Conservation (phyloP, 73 alveolate species). For the Symbiodinium pilosum region DNA sequence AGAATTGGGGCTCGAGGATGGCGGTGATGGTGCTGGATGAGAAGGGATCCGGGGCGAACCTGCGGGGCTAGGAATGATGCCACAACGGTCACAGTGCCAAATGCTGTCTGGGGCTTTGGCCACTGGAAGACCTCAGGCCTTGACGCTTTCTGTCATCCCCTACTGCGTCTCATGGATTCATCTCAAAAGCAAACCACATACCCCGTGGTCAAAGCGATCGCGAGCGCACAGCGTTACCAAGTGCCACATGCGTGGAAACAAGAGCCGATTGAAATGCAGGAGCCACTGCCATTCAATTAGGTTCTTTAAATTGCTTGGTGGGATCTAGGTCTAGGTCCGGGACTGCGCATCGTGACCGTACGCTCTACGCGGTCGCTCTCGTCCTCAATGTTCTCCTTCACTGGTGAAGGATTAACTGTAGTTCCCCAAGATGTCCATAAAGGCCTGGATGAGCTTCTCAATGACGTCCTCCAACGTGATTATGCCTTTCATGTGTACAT, state of each 20-base stretch:
- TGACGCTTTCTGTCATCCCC: too few species aligned
- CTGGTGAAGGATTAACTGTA: not conserved
- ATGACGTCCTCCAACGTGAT: conserved; percentile 85
- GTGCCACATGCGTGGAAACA: too few species aligned
- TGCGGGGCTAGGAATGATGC: not conserved
- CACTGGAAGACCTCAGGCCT: too few species aligned
- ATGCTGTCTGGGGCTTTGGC: too few species aligned
- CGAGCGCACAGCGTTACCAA: too few species aligned
- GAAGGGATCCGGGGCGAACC: conserved; percentile 1
- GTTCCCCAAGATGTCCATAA: not conserved
- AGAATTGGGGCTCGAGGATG: not conserved
- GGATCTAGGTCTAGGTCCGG: not conserved
- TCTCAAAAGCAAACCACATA: too few species aligned
- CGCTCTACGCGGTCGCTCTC: conserved; percentile 68
- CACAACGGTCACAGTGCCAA: too few species aligned
- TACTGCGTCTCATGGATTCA: too few species aligned
- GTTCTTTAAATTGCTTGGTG: too few species aligned
- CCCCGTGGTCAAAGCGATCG: too few species aligned
- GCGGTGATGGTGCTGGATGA: not conserved
- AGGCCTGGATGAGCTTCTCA: conserved; percentile 69
- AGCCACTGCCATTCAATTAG: too few species aligned
- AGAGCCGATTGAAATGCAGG: too few species aligned
- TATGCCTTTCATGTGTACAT: conserved; percentile 87
- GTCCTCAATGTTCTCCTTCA: conserved; percentile 69
- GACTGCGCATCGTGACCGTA: conserved; percentile 37